Percentiles rank a stretch among this genome's conserved stretches.
phyloP scores from a whole-genome alignment of 2,329 filamentous ascomycete species.

The Sporothrix dimorphospora region DNA sequence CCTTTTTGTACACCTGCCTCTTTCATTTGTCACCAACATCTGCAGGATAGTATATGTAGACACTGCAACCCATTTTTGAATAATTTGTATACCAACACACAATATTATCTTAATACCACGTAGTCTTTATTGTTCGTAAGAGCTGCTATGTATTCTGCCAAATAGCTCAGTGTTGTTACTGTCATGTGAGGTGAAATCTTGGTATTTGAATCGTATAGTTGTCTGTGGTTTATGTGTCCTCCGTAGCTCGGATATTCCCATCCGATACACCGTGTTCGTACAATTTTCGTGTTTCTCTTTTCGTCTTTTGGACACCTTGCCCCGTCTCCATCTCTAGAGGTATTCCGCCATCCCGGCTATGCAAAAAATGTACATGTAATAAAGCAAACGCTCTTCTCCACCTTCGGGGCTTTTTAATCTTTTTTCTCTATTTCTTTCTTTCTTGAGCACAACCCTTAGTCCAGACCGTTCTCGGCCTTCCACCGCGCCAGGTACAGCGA shows the following conservation, averaged over 20 bases:
- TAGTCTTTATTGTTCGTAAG: no score
- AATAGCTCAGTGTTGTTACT: no score
- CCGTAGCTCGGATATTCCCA: background rate
- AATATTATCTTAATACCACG: no score
- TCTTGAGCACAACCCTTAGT: constrained; percentile 41
- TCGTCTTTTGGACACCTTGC: constrained; percentile 4
- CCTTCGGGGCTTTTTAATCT: no score
- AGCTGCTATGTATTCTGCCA: no score
- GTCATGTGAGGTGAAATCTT: background rate
- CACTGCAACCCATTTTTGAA: background rate
- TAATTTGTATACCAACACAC: background rate
- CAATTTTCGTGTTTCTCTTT: background rate
- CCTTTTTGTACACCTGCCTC: background rate
- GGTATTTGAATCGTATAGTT: constrained; percentile 10
- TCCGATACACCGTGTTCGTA: constrained; percentile 1
- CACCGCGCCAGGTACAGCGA: constrained; percentile 65
- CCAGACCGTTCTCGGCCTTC: constrained; percentile 68
- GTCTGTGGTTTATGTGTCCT: background rate
- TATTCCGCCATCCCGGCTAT: background rate
- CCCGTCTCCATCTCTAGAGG: background rate
- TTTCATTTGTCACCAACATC: background rate
- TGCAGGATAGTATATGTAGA: background rate
- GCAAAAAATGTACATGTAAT: constrained; percentile 14
- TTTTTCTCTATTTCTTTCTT: background rate
- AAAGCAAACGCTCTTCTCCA: constrained; percentile 25